phyloP scores from a whole-genome alignment of 1,284 basidiomycete genomes.

The Xerocomus nothofagi region DNA sequence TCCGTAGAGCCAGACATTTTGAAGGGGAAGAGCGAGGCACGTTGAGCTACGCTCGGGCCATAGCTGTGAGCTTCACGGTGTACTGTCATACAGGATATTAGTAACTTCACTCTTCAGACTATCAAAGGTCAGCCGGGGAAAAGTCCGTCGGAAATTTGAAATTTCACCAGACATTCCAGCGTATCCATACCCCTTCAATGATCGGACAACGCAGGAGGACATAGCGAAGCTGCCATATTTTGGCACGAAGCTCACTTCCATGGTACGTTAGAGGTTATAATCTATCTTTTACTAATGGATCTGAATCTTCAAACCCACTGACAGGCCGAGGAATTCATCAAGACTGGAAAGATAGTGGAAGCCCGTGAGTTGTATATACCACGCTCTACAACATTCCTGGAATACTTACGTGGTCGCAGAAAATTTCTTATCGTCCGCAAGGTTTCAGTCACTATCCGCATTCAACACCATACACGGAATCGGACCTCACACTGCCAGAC shows the following conservation, averaged over 20 bases:
- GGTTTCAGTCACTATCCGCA: constrained; percentile 54
- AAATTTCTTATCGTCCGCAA: constrained; percentile 44
- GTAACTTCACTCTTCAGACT: constrained; percentile 36
- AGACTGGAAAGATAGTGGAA: constrained; percentile 57
- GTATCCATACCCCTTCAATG: constrained; percentile 56
- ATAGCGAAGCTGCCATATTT: constrained; percentile 56
- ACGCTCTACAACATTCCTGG: not conserved
- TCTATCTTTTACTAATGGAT: not conserved
- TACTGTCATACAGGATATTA: not conserved
- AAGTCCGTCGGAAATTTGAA: not conserved
- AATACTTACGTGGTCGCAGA: constrained; percentile 38
- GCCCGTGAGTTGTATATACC: constrained; percentile 44
- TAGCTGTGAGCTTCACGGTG: constrained; percentile 50
- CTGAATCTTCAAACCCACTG: not conserved
- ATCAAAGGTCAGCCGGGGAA: constrained; percentile 54
- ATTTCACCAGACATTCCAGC: constrained; percentile 42
- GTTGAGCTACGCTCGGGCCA: constrained; percentile 65
- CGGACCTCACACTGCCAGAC: constrained; percentile 63
- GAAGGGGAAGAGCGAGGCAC: constrained; percentile 67
- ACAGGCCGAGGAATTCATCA: constrained; percentile 68
- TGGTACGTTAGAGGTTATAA: constrained; percentile 42
- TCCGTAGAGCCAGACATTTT: constrained; percentile 55
- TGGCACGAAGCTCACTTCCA: constrained; percentile 57
- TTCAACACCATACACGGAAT: constrained; percentile 74
- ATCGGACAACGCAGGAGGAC: constrained; percentile 42